These are phyloP conservation scores for Daldinia decipiens DNA, from an alignment of 495 filamentous ascomycete genomes.

Conservation along the genomic window DNA sequence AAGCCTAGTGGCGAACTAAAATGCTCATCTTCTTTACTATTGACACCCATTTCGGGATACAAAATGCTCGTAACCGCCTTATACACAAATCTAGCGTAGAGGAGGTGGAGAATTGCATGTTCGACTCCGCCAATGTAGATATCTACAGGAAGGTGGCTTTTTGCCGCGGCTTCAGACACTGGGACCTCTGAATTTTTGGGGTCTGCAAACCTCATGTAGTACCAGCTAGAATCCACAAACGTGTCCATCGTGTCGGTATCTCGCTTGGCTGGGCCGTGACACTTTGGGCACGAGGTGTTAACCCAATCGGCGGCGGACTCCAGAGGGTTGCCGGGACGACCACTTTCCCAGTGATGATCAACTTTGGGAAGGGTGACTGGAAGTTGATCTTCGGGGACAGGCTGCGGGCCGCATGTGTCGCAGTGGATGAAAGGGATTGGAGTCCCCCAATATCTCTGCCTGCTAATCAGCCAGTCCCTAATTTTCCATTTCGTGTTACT, in stretches of 20 bases:
- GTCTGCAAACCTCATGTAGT: constrained; percentile 83
- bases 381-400: constrained; percentile 78
- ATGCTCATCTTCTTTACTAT: constrained; percentile 52
- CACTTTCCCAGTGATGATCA: constrained; percentile 71
- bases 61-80: constrained; percentile 76
- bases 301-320: constrained; percentile 77
- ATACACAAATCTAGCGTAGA: constrained; percentile 90
- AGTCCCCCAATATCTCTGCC: constrained; percentile 90
- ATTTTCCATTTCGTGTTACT: constrained; percentile 76
- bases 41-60: constrained; percentile 25
- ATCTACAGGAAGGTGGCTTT: constrained; percentile 74
- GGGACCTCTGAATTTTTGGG: constrained; percentile 68
- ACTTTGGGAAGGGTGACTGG: constrained; percentile 81
- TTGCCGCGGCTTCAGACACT: constrained; percentile 67
- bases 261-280: constrained; percentile 72
- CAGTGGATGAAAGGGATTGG: constrained; percentile 93
- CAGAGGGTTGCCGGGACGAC: constrained; percentile 79
- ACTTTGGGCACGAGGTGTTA: constrained; percentile 79
- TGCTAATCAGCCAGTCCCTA: constrained; percentile 86
- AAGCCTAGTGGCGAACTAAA: constrained; percentile 10
- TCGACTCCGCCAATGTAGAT: constrained; percentile 89
- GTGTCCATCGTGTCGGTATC: constrained; percentile 98
- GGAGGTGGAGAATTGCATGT: constrained; percentile 90
- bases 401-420: constrained; percentile 75
- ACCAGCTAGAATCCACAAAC: constrained; percentile 94